phyloP scores from a whole-genome alignment of 768 basidiomycete genomes.

The Tylopilus sp. region DNA sequence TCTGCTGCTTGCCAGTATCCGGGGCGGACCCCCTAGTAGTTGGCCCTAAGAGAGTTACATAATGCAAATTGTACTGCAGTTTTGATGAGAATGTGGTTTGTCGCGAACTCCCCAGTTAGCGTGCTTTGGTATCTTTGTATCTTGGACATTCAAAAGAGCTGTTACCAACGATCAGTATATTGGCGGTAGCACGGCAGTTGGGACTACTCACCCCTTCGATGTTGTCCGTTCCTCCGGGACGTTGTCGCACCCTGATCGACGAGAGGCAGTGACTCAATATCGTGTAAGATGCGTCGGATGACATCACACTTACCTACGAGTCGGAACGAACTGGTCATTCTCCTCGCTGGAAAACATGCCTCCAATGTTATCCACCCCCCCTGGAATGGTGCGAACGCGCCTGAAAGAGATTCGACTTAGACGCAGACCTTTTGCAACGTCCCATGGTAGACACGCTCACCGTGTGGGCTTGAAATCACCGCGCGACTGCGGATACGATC shows the following conservation, averaged over 20 bases:
- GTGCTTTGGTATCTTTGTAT: not conserved
- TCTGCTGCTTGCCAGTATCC: not conserved
- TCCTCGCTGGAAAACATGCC: constrained; percentile 46
- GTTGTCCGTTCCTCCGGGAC: constrained; percentile 64
- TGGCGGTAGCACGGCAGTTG: not conserved
- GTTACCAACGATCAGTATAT: constrained; percentile 2
- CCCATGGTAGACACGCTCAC: constrained; percentile 27
- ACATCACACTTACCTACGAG: constrained; percentile 49
- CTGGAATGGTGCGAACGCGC: constrained; percentile 33
- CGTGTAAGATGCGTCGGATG: not conserved
- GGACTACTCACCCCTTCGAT: constrained; percentile 39
- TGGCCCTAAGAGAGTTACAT: no score
- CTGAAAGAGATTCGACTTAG: constrained; percentile 19
- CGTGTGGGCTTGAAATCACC: constrained; percentile 45
- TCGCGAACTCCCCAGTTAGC: not conserved
- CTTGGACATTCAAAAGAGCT: constrained; percentile 27
- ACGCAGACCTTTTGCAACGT: not conserved
- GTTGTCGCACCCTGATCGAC: constrained; percentile 54
- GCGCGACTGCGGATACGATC: not conserved
- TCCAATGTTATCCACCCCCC: constrained; percentile 28
- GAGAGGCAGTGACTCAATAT: not conserved
- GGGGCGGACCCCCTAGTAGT: no score
- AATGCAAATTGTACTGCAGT: no score
- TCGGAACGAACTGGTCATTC: constrained; percentile 57
- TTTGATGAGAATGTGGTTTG: not conserved